These are phyloP conservation scores for Imleria badia DNA, from an alignment of 768 basidiomycete species.

Conservation along the genomic window DNA sequence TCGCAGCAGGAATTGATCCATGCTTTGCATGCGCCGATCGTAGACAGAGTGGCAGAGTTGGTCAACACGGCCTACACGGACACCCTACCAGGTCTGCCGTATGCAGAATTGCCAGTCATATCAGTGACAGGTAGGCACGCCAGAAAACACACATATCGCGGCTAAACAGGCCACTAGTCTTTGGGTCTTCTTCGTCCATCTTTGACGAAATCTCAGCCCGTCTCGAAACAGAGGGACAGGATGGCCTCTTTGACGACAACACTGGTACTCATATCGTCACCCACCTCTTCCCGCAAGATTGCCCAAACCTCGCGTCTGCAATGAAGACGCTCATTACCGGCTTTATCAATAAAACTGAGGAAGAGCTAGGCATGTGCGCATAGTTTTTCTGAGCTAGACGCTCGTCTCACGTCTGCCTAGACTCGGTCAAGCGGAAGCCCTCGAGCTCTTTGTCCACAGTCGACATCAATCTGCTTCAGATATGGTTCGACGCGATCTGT, in stretches of 20 bases:
- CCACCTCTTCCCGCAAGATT: conserved; percentile 61
- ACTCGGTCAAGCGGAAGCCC: conserved; percentile 43
- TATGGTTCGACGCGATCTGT: conserved; percentile 54
- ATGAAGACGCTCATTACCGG: conserved; percentile 58
- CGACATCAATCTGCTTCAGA: conserved; percentile 59
- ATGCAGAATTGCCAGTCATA: conserved; percentile 59
- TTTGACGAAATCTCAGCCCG: conserved; percentile 43
- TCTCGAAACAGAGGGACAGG: conserved; percentile 32
- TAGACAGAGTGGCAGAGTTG: conserved; percentile 42
- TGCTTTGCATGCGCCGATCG: conserved; percentile 49
- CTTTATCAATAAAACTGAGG: conserved; percentile 44
- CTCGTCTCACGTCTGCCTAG: conserved; percentile 22
- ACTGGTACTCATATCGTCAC: conserved; percentile 32
- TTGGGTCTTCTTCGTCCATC: conserved; percentile 46
- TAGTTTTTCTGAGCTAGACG: background rate
- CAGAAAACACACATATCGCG: background rate
- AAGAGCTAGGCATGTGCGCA: conserved; percentile 30
- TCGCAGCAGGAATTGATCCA: conserved; percentile 43
- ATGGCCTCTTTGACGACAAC: conserved; percentile 23
- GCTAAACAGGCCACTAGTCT: conserved; percentile 33
- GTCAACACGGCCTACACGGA: conserved; percentile 46
- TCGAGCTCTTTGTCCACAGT: conserved; percentile 54
- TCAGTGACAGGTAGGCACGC: conserved; percentile 49
- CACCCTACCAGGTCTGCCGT: conserved; percentile 54
- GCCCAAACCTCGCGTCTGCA: conserved; percentile 46